Conservation (phyloP, 306 rosid species). For the Quercus variabilis region DNA sequence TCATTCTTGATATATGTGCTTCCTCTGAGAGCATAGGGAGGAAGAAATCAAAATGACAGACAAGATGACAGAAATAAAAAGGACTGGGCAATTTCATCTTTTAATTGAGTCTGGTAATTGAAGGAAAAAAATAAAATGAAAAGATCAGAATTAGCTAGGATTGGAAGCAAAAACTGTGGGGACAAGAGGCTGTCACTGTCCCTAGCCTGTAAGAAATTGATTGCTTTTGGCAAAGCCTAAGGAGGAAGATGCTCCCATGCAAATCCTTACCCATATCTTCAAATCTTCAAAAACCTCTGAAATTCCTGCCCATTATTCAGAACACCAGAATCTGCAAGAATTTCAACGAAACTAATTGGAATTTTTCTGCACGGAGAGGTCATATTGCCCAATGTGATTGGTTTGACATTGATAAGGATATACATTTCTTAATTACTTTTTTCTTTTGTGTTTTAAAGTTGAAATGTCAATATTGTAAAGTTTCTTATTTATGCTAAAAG, state of each 20-base stretch:
- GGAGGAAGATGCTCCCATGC: background rate
- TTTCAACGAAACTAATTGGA: too few species aligned
- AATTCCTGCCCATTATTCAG: background rate
- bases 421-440: too few species aligned
- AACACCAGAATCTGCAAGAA: too few species aligned
- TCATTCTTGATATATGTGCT: background rate
- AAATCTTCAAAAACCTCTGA: constrained; percentile 21
- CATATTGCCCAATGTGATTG: too few species aligned
- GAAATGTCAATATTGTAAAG: too few species aligned
- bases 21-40: background rate
- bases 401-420: too few species aligned
- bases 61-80: background rate
- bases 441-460: too few species aligned
- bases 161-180: constrained; percentile 8
- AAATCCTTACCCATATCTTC: constrained; percentile 5
- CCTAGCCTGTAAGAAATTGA: constrained; percentile 20
- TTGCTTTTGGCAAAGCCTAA: constrained; percentile 18
- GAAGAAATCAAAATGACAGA: background rate
- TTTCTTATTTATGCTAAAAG: too few species aligned
- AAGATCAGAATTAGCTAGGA: background rate
- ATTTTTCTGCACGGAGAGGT: too few species aligned
- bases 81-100: background rate
- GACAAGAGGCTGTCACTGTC: constrained; percentile 33
- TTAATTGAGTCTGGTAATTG: background rate
- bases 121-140: background rate